Percentiles rank a stretch among this genome's conserved stretches.
These are phyloP conservation scores for Colletotrichum neosansevieriae DNA, from an alignment of 2,329 filamentous ascomycete species.

Conservation along the genomic window DNA sequence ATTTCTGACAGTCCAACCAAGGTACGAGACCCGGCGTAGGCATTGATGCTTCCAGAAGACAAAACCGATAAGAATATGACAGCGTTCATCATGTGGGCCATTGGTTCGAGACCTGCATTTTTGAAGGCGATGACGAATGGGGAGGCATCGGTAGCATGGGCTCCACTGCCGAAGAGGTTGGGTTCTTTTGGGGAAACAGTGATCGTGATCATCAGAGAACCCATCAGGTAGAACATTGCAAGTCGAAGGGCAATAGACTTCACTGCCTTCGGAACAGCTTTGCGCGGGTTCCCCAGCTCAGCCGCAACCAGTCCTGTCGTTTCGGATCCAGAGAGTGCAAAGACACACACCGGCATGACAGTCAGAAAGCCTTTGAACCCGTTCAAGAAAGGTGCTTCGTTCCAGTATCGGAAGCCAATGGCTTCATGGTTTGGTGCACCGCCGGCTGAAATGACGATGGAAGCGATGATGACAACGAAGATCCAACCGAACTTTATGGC, in stretches of 20 bases:
- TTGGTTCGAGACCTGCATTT: constrained; percentile 51
- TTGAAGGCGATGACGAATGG: constrained; percentile 59
- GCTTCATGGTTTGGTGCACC: constrained; percentile 50
- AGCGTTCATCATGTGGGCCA: constrained; percentile 62
- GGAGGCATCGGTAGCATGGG: constrained; percentile 53
- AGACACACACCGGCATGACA: constrained; percentile 60
- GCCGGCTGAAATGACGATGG: constrained; percentile 56
- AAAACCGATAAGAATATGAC: constrained; percentile 60
- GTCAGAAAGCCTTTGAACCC: constrained; percentile 64
- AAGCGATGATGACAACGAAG: constrained; percentile 58
- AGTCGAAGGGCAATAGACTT: constrained; percentile 59
- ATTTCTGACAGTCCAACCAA: constrained; percentile 57
- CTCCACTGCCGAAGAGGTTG: constrained; percentile 54
- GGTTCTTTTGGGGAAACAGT: constrained; percentile 53
- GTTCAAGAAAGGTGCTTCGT: constrained; percentile 50
- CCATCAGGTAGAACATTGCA: constrained; percentile 58
- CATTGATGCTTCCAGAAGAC: constrained; percentile 56
- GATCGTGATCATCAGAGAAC: constrained; percentile 58
- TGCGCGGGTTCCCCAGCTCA: constrained; percentile 56
- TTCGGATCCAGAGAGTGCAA: constrained; percentile 64
- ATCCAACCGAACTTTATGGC: constrained; percentile 61
- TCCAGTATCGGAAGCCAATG: constrained; percentile 60
- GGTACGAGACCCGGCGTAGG: constrained; percentile 56
- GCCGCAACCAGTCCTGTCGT: constrained; percentile 57
- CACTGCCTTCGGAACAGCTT: constrained; percentile 57